Conservation (phyloP, 345 rosid species). For the Eucalyptus erythrocorys region DNA sequence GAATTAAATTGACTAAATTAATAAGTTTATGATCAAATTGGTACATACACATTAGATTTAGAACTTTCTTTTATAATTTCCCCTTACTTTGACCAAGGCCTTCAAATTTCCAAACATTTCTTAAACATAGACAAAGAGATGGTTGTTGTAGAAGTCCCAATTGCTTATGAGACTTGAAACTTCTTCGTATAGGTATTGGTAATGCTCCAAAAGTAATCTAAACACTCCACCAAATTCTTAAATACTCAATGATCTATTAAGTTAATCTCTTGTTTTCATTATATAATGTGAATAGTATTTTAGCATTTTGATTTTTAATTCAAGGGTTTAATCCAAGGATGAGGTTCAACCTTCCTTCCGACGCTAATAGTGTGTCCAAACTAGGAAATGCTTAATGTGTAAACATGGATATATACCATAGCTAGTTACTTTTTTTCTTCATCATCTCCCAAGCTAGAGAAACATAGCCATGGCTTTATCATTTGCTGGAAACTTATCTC, state of each 20-base stretch:
- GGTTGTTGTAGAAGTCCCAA: not conserved
- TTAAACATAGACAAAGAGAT: not conserved
- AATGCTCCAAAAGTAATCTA: not conserved
- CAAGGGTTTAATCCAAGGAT: not conserved
- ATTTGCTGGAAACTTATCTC: not conserved
- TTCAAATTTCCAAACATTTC: not conserved
- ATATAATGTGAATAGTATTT: not conserved
- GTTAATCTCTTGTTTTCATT: not conserved
- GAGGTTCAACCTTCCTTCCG: not conserved
- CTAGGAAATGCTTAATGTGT: not conserved
- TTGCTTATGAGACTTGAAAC: not conserved
- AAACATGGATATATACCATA: not conserved
- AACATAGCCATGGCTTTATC: not conserved
- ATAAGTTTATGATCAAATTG: too few species aligned
- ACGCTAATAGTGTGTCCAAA: not conserved
- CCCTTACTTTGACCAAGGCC: not conserved
- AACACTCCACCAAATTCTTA: not conserved
- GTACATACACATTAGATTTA: not conserved
- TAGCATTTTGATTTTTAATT: not conserved
- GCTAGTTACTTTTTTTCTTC: not conserved
- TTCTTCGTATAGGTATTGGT: not conserved
- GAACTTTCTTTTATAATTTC: too few species aligned
- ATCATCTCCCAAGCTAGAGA: not conserved
- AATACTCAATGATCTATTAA: not conserved
- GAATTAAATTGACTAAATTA: too few species aligned